Conservation (phyloP, 2,329 filamentous ascomycete genomes). For the Blumeria graminis region DNA sequence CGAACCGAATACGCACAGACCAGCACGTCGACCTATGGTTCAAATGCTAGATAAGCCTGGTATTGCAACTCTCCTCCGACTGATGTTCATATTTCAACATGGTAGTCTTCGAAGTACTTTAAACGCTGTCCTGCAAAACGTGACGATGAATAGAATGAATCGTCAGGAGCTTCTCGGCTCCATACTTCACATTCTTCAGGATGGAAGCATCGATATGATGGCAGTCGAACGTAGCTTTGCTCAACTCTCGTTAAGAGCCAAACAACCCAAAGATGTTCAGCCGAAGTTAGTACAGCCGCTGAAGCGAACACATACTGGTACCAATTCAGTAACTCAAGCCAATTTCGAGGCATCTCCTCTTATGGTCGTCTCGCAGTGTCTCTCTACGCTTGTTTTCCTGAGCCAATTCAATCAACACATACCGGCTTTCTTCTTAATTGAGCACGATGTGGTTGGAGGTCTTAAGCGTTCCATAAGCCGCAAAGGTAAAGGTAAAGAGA, state of each 20-base stretch:
- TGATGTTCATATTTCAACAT: conserved; percentile 93
- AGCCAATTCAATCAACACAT: conserved; percentile 70
- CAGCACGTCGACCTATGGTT: conserved; percentile 56
- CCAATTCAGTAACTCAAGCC: conserved; percentile 24
- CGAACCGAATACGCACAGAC: conserved; percentile 22
- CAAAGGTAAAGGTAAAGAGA: conserved; percentile 76
- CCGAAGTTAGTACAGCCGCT: conserved; percentile 57
- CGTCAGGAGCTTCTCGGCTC: conserved; percentile 83
- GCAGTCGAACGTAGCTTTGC: conserved; percentile 91
- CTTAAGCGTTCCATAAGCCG: conserved; percentile 54
- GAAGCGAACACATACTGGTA: conserved; percentile 48
- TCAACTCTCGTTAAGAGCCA: conserved; percentile 74
- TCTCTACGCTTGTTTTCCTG: conserved; percentile 63
- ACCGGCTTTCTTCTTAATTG: conserved; percentile 75
- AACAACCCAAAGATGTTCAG: conserved; percentile 40
- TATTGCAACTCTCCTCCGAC: conserved; percentile 80
- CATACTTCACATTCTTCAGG: conserved; percentile 77
- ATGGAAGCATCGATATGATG: conserved; percentile 78
- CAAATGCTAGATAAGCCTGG: conserved; percentile 96
- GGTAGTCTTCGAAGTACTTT: conserved; percentile 65
- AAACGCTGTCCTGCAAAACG: conserved; percentile 68
- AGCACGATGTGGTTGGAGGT: conserved; percentile 53
- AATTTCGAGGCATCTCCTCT: conserved; percentile 81
- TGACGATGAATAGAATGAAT: conserved; percentile 93
- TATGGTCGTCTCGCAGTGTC: conserved; percentile 85